Conservation (phyloP, 176 grass and related monocot species). For the Musa beccarii region DNA sequence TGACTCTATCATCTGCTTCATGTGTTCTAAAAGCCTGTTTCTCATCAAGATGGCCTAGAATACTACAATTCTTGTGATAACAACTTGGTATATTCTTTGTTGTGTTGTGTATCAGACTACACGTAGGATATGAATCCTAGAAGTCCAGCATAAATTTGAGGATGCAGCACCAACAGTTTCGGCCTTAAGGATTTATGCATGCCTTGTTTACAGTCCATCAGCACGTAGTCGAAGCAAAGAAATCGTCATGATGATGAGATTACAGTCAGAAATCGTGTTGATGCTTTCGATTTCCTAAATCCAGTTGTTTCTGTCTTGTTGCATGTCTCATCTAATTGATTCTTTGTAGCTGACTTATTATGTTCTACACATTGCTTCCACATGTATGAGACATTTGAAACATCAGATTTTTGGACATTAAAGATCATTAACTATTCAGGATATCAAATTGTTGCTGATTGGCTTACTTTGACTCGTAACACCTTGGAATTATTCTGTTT, state of each 20-base stretch:
- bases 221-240: neutral
- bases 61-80: no score
- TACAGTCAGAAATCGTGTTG: neutral
- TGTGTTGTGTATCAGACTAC: neutral
- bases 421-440: neutral
- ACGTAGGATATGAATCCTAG: neutral
- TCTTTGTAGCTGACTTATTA: slow-evolving; percentile 8
- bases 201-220: neutral
- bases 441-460: neutral
- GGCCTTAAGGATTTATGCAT: neutral
- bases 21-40: neutral
- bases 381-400: neutral
- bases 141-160: neutral
- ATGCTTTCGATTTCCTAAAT: neutral
- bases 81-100: neutral
- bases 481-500: no score
- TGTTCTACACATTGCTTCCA: neutral
- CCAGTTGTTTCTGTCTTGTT: neutral
- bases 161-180: neutral
- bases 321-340: slow-evolving; percentile 1
- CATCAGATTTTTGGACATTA: neutral
- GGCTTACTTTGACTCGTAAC: no score
- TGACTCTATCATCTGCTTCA: neutral
- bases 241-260: neutral
- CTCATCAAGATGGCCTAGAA: neutral